A percentile compares a stretch with the other conserved stretches of the same genome.
These are phyloP conservation scores for Camellia oleifera DNA, from an alignment of 179 eudicot species.

Conservation along the genomic window DNA sequence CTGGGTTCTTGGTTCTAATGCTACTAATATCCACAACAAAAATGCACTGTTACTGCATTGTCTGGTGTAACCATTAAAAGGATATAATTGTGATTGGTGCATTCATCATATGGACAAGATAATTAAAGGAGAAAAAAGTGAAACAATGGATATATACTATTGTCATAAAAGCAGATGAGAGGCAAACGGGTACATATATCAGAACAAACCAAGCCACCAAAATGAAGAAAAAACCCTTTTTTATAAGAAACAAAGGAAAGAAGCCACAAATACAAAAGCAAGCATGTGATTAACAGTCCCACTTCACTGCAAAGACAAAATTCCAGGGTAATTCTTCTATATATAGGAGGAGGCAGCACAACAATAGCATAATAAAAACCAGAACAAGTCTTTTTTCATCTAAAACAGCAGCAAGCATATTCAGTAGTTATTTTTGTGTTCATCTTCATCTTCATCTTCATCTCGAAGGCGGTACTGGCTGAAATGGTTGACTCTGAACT, in stretches of 20 bases:
- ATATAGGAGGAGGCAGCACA: not conserved
- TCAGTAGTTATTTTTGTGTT: not conserved
- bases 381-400: not conserved
- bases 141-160: too few relatives aligned
- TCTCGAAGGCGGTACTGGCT: conserved; percentile 59
- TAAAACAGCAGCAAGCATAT: conserved; percentile 1
- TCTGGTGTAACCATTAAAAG: too few relatives aligned
- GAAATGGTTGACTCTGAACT: conserved; percentile 75
- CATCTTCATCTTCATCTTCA: conserved; percentile 25
- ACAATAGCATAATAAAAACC: not conserved
- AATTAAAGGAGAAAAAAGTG: too few relatives aligned
- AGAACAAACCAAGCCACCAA: too few relatives aligned
- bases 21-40: too few relatives aligned
- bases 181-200: too few relatives aligned
- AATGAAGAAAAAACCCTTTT: not conserved
- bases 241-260: not conserved
- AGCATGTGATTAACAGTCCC: not conserved
- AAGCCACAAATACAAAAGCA: not conserved
- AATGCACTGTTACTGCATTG: too few relatives aligned
- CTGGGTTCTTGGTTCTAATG: too few relatives aligned
- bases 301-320: conserved; percentile 1
- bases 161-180: too few relatives aligned
- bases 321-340: conserved; percentile 13
- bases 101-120: too few relatives aligned
- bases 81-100: too few relatives aligned